Evolutionary conservation across 371 early-diverging fungal species (phyloP).

Genomic region (Rhizopus sp.): DNA sequence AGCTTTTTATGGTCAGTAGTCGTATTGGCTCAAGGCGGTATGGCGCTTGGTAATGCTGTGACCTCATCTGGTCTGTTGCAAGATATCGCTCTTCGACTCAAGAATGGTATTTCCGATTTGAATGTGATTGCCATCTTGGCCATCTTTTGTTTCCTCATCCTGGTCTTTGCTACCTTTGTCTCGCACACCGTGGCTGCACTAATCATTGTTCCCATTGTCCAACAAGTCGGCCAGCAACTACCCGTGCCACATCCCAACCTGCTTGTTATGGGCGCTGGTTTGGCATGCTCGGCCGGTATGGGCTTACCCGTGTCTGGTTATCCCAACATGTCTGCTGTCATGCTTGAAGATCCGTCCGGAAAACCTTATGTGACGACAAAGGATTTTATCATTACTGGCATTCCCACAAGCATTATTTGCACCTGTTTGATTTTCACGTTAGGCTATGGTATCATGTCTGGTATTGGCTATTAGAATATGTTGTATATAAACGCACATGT

Average conservation of each 20-base stretch:
- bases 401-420: constrained; percentile 74
- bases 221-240: constrained; percentile 71
- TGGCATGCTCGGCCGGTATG: constrained; percentile 52
- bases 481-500: not conserved
- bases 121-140: constrained; percentile 64
- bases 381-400: constrained; percentile 87
- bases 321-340: constrained; percentile 96
- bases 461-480: constrained; percentile 47
- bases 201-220: constrained; percentile 81
- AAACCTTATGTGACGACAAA: constrained; percentile 77
- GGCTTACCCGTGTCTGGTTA: constrained; percentile 89
- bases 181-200: constrained; percentile 93
- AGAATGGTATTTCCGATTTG: constrained; percentile 62
- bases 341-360: constrained; percentile 89
- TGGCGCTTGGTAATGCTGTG: constrained; percentile 91
- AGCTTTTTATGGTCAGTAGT: constrained; percentile 92
- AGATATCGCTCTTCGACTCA: constrained; percentile 74
- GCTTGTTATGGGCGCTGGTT: constrained; percentile 78
- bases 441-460: constrained; percentile 70
- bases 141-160: constrained; percentile 65
- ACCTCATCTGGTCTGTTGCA: constrained; percentile 80
- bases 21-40: constrained; percentile 94
- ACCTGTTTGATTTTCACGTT: constrained; percentile 71
- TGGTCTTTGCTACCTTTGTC: constrained; percentile 88
- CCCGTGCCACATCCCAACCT: constrained; percentile 83